Evolutionary conservation across 2,329 filamentous ascomycete species (phyloP), one percentile per base, ranked within the genome.

Genomic region (Sphaerostilbella broomeana): DNA sequence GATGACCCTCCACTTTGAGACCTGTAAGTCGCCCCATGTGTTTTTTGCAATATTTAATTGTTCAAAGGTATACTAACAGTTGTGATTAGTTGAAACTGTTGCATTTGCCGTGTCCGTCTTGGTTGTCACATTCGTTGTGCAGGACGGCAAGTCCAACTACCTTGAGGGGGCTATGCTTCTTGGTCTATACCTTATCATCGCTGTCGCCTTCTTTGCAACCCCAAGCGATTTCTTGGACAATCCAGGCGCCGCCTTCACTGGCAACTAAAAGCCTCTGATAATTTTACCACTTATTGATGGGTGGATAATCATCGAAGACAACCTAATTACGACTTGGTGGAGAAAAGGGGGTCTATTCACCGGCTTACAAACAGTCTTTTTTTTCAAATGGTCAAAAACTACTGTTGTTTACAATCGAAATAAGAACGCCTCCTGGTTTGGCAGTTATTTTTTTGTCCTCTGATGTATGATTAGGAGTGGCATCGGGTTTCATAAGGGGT

Each of bases 111-210:
- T 88, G 38, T 84, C 81, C 8, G 81, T 85, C 2, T 62, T 88
- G 28, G 81, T 88, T 21, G 83, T 87, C 22, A 85, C 77, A 41
- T 88, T 79, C 61, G 84, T 75, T 3, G 81, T 89, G 29, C 81
- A 86, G 56, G 86, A 90, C 54, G 86, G 86, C 53, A 86, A 84
- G 61, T 86, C 80, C 11, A 92, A 90, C 61, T 90, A 90, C 51
- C 74, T 90, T 16, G 85, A 90, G 59, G 85, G 85, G 30, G 82
- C 82, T 33, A 84, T 90, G 77, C 54, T 67, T 32, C 53, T 67
- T 41, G 64, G 62, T 35, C 62, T 79, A 12, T 79, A 79, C 53
- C 52, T 70, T 33, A 79, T 79, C 50, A 79, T 79, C 44, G 75
- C 75, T 4, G 59, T 79, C 22, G 75, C 75, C 12, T 79, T 79